Conservation (phyloP, 768 basidiomycete species). For the Solioccasus polychromus region DNA sequence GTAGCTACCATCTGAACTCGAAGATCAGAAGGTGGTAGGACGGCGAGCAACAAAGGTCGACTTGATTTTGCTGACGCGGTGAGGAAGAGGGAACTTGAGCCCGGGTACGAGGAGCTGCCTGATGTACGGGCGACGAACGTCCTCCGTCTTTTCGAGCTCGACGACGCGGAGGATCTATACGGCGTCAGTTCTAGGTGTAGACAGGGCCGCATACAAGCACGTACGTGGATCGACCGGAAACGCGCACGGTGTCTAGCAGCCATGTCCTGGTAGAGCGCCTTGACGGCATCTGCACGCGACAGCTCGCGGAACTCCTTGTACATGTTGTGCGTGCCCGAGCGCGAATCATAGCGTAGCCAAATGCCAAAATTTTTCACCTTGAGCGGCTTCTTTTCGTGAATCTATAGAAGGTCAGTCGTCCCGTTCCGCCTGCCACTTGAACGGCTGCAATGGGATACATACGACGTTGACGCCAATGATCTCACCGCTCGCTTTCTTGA, state of each 20-base stretch:
- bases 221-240: constrained; percentile 96
- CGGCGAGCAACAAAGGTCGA: constrained; percentile 80
- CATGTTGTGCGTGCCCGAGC: constrained; percentile 99
- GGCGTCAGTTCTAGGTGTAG: background rate
- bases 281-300: constrained; percentile 90
- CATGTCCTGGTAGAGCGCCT: constrained; percentile 99
- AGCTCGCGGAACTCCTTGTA: constrained; percentile 99
- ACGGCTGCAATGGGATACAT: constrained; percentile 70
- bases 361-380: constrained; percentile 99
- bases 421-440: constrained; percentile 86
- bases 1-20: background rate
- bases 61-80: constrained; percentile 75
- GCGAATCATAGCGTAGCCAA: constrained; percentile 99
- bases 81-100: constrained; percentile 97
- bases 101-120: constrained; percentile 87
- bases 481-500: constrained; percentile 99
- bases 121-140: constrained; percentile 96
- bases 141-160: constrained; percentile 89
- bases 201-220: constrained; percentile 25
- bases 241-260: constrained; percentile 98
- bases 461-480: constrained; percentile 98
- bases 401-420: constrained; percentile 72
- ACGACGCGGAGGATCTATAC: constrained; percentile 92
- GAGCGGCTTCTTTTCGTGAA: constrained; percentile 95
- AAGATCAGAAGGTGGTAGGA: constrained; percentile 66